Evolutionary conservation across 2,329 filamentous ascomycete genomes (phyloP).

Genomic region (Akanthomyces muscarius): DNA sequence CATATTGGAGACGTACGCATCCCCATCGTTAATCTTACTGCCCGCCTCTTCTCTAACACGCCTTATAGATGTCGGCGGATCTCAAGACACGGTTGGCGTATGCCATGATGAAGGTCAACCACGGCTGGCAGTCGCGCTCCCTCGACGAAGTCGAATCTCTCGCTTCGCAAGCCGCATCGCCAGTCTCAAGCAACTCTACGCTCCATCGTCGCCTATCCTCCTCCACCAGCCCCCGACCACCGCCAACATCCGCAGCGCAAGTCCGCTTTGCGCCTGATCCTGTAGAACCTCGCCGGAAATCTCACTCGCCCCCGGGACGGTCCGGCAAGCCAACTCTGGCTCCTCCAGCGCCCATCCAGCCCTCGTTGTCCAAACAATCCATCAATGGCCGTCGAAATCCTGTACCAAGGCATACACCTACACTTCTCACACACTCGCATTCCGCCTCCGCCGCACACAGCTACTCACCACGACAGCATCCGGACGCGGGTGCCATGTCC

Average conservation of each 20-base stretch:
- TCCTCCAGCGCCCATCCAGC: conserved; percentile 53
- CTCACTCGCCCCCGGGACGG: conserved; percentile 36
- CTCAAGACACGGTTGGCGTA: conserved; percentile 83
- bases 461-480: conserved; percentile 34
- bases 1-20: conserved; percentile 72
- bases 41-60: neutral
- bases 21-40: conserved; percentile 16
- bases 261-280: conserved; percentile 23
- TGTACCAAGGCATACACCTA: conserved; percentile 45
- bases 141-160: conserved; percentile 74
- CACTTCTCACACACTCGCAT: conserved; percentile 46
- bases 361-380: conserved; percentile 41
- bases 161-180: conserved; percentile 64
- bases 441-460: conserved; percentile 41
- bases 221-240: conserved; percentile 48
- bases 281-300: conserved; percentile 25
- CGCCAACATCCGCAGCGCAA: conserved; percentile 33
- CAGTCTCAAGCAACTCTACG: conserved; percentile 55
- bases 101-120: conserved; percentile 88
- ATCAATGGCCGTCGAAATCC: conserved; percentile 48
- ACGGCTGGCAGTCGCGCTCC: conserved; percentile 78
- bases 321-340: conserved; percentile 41
- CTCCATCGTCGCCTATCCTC: conserved; percentile 50
- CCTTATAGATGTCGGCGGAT: conserved; percentile 66
- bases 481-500: conserved; percentile 37